These are phyloP conservation scores for Luvunga scandens DNA, from an alignment of 345 rosid genomes.

Conservation along the genomic window DNA sequence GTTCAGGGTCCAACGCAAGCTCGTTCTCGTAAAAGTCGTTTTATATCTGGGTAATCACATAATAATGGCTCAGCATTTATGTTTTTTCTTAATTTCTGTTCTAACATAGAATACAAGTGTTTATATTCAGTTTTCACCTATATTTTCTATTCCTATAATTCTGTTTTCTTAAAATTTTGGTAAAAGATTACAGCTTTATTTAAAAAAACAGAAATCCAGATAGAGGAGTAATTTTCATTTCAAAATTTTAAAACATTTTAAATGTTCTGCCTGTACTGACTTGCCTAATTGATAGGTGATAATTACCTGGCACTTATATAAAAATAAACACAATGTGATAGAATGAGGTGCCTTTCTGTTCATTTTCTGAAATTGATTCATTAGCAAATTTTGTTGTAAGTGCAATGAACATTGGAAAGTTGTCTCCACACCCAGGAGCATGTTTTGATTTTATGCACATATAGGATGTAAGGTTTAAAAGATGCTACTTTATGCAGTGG, in stretches of 20 bases:
- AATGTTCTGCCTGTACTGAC: background rate
- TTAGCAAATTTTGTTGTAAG: background rate
- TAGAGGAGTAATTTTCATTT: background rate
- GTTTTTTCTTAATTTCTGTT: background rate
- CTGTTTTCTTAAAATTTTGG: too few relatives aligned
- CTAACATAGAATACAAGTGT: background rate
- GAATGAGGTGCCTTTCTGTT: background rate
- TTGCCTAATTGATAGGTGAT: background rate
- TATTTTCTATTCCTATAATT: background rate
- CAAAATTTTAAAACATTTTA: background rate
- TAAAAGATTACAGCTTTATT: background rate
- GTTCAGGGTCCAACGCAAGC: constrained; percentile 96
- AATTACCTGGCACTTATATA: background rate
- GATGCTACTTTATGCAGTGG: background rate
- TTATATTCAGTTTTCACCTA: background rate
- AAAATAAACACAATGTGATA: background rate
- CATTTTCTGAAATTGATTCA: background rate
- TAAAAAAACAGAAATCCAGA: background rate
- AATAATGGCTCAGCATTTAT: background rate
- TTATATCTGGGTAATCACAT: constrained; percentile 82
- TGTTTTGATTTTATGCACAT: background rate
- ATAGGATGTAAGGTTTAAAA: background rate
- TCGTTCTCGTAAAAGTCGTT: constrained; percentile 90
- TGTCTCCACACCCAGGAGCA: background rate
- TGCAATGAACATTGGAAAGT: background rate